Conservation (phyloP, 768 basidiomycete genomes). For the Tephrocybe sp. region DNA sequence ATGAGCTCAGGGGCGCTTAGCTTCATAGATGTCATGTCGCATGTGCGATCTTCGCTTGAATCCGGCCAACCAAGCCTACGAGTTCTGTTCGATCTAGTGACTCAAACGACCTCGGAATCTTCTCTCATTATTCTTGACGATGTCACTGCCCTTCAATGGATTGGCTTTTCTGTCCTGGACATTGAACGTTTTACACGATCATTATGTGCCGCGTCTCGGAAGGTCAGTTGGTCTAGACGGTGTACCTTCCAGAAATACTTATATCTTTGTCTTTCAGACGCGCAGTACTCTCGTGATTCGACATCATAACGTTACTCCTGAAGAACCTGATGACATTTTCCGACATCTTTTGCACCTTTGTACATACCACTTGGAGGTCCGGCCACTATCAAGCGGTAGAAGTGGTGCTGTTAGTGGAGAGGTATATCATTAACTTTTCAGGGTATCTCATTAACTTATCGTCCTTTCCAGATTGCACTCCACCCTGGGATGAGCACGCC, state of each 20-base stretch:
- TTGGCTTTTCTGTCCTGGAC: constrained; percentile 52
- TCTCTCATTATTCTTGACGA: constrained; percentile 69
- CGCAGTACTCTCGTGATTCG: constrained; percentile 58
- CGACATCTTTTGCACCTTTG: constrained; percentile 58
- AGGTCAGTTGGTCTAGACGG: constrained; percentile 34
- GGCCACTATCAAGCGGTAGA: constrained; percentile 67
- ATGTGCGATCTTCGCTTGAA: constrained; percentile 24
- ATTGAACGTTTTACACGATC: constrained; percentile 60
- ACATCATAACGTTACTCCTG: constrained; percentile 56
- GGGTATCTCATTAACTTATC: background rate
- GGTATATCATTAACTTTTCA: constrained; percentile 31
- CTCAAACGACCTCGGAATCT: constrained; percentile 9
- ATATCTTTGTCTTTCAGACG: constrained; percentile 30
- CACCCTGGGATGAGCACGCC: constrained; percentile 49
- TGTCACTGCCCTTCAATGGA: constrained; percentile 66
- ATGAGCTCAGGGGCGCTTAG: constrained; percentile 37
- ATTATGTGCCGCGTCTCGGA: constrained; percentile 49
- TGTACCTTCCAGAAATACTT: background rate
- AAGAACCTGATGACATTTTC: constrained; percentile 60
- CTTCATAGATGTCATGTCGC: constrained; percentile 52
- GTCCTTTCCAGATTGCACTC: constrained; percentile 49
- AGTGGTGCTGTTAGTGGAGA: constrained; percentile 80
- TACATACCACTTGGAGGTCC: constrained; percentile 69
- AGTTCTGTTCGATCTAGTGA: constrained; percentile 33
- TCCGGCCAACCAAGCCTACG: constrained; percentile 25